phyloP scores from a whole-genome alignment of 2,329 filamentous ascomycete species.

The Penicillium janthinellum region DNA sequence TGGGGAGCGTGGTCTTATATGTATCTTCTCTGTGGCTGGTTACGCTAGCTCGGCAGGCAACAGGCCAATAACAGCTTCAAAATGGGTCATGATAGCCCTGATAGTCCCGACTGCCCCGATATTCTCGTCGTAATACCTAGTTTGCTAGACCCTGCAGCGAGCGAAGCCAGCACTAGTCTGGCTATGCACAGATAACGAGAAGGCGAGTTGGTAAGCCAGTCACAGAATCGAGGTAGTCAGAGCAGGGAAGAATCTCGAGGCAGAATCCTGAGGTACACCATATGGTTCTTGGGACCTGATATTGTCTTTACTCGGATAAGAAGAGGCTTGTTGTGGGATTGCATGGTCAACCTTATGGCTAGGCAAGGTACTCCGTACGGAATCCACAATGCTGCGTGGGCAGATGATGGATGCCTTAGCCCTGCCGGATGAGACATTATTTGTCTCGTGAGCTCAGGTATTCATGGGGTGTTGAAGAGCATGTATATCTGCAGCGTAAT shows the following conservation, averaged over 20 bases:
- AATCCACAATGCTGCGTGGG: not conserved
- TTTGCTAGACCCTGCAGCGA: not conserved
- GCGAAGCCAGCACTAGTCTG: not conserved
- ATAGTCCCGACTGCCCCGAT: not conserved
- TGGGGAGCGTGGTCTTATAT: not conserved
- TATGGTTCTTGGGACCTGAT: not conserved
- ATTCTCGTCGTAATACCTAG: not conserved
- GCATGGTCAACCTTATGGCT: not conserved
- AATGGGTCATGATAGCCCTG: not conserved
- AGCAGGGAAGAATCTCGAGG: not conserved
- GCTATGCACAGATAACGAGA: not conserved
- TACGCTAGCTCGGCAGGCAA: not conserved
- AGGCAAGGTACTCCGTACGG: not conserved
- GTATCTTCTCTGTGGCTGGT: constrained; percentile 6
- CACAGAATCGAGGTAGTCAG: not conserved
- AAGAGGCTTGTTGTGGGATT: not conserved
- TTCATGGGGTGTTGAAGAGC: not conserved
- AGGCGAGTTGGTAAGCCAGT: not conserved
- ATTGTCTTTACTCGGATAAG: not conserved
- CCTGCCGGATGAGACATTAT: not conserved
- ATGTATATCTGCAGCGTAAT: too few species aligned
- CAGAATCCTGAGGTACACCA: not conserved
- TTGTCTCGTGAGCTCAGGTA: not conserved
- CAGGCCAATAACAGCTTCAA: not conserved
- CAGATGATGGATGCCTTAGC: not conserved